A percentile compares a stretch with the other conserved stretches of the same genome.
These are phyloP conservation scores for Globisporangium splendens DNA, from an alignment of 352 stramenopile genomes.

Conservation along the genomic window DNA sequence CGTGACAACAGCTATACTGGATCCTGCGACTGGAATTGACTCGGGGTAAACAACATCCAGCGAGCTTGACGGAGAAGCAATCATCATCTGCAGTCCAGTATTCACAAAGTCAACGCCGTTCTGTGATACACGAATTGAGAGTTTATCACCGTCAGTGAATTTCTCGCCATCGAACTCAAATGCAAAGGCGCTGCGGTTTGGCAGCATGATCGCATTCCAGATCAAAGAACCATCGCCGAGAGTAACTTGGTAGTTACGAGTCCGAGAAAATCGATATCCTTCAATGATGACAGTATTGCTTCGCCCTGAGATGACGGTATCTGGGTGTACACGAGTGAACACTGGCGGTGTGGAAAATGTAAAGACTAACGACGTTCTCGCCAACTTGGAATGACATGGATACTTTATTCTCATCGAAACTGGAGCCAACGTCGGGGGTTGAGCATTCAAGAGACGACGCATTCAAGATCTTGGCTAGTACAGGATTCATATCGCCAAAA, in stretches of 20 bases:
- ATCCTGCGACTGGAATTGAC: background rate
- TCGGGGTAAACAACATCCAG: background rate
- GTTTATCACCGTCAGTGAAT: background rate
- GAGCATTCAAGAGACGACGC: background rate
- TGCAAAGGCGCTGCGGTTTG: background rate
- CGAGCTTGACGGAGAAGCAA: background rate
- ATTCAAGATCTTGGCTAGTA: slow-evolving; percentile 6
- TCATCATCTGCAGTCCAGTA: background rate
- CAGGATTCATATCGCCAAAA: slow-evolving; percentile 2
- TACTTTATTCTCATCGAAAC: background rate
- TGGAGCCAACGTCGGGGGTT: background rate
- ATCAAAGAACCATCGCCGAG: background rate
- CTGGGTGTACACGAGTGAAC: slow-evolving; percentile 1
- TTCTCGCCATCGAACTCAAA: background rate
- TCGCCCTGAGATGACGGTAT: background rate
- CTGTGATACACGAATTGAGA: background rate
- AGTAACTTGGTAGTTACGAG: background rate
- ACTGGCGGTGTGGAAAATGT: background rate
- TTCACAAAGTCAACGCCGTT: background rate
- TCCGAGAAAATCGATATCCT: background rate
- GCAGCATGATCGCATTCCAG: background rate
- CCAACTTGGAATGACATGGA: slow-evolving; percentile 6
- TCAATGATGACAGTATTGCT: background rate
- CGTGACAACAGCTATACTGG: background rate
- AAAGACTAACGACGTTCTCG: background rate